Evolutionary conservation across 257 asterid genomes (phyloP).

Genomic region (Jasminum sambac): DNA sequence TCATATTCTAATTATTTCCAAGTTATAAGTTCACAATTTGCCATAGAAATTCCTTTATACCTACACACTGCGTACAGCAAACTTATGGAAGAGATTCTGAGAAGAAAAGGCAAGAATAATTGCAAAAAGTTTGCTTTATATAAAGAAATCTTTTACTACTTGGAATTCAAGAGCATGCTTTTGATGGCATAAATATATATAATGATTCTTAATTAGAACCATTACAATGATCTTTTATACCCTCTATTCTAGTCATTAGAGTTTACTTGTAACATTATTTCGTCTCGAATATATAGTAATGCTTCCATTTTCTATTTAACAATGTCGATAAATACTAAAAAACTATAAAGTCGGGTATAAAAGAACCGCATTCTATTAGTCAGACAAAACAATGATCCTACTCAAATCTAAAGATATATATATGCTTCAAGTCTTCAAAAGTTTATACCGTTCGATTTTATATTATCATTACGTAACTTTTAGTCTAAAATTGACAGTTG

Average conservation of each 20-base stretch:
- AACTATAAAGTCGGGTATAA: not conserved
- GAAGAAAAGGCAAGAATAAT: constrained; percentile 22
- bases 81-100: not conserved
- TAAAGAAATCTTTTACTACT: constrained; percentile 7
- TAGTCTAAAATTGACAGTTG: no score
- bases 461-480: no score
- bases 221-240: not conserved
- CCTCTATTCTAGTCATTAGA: not conserved
- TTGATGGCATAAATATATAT: not conserved
- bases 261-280: not conserved
- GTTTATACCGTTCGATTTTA: no score
- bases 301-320: not conserved
- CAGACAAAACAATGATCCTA: no score
- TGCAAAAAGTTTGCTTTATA: constrained; percentile 20
- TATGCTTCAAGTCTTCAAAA: no score
- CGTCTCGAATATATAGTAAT: not conserved
- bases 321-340: not conserved
- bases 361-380: not conserved
- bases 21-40: not conserved
- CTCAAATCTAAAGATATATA: no score
- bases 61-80: not conserved
- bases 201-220: not conserved
- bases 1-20: no score
- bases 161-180: constrained; percentile 21
- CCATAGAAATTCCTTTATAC: not conserved